Conservation (phyloP, 2,329 filamentous ascomycete genomes). For the Malbranchea zuffiana region DNA sequence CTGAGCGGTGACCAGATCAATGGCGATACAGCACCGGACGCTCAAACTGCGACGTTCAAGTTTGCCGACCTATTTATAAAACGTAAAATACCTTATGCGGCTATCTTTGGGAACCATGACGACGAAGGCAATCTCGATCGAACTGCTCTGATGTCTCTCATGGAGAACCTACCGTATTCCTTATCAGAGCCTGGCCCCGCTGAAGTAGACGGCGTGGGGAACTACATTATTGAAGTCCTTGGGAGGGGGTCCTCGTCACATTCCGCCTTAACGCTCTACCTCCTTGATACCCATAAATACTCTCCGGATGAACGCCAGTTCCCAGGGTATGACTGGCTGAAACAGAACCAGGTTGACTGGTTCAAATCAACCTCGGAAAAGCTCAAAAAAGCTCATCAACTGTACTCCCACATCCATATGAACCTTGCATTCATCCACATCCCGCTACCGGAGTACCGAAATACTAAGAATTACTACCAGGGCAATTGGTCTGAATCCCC, state of each 20-base stretch:
- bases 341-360: conserved; percentile 88
- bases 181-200: conserved; percentile 74
- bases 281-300: conserved; percentile 87
- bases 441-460: conserved; percentile 77
- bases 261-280: conserved; percentile 85
- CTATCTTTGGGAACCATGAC: conserved; percentile 96
- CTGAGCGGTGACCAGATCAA: conserved; percentile 93
- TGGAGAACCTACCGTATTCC: conserved; percentile 80
- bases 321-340: conserved; percentile 95
- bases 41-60: conserved; percentile 89
- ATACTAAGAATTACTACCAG: conserved; percentile 47
- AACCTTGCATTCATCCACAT: conserved; percentile 97
- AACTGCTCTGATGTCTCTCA: conserved; percentile 67
- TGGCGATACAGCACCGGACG: conserved; percentile 81
- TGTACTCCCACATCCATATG: conserved; percentile 87
- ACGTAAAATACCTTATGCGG: conserved; percentile 81
- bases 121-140: conserved; percentile 77
- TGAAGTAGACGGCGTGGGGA: conserved; percentile 80
- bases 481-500: conserved; percentile 73
- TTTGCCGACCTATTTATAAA: conserved; percentile 73
- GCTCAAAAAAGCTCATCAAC: conserved; percentile 64
- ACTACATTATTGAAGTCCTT: conserved; percentile 86
- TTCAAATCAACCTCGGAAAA: conserved; percentile 67
- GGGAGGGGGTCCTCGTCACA: conserved; percentile 69
- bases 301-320: conserved; percentile 79